phyloP scores from a whole-genome alignment of 768 basidiomycete species.

The Suillus bovinus region DNA sequence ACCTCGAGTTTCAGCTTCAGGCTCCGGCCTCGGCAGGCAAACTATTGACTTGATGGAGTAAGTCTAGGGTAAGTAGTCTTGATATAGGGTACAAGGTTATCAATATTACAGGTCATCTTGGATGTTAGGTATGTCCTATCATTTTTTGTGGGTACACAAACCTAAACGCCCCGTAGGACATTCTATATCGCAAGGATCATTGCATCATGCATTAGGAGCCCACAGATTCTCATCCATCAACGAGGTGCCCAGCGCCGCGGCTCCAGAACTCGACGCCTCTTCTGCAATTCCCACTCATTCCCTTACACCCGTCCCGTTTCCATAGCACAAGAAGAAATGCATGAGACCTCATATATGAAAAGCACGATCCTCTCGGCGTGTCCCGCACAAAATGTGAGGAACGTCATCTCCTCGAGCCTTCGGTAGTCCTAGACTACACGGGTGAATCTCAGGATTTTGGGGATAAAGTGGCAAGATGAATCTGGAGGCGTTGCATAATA shows the following conservation, averaged over 20 bases:
- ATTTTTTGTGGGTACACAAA: background rate
- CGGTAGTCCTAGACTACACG: conserved; percentile 27
- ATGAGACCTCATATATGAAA: conserved; percentile 23
- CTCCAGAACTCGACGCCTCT: too few relatives aligned
- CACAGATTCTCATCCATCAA: too few relatives aligned
- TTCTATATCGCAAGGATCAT: conserved; percentile 59
- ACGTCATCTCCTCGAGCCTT: conserved; percentile 26
- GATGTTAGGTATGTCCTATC: conserved; percentile 48
- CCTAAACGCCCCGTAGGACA: conserved; percentile 36
- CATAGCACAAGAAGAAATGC: conserved; percentile 18
- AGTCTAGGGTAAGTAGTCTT: too few relatives aligned
- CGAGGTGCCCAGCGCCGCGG: too few relatives aligned
- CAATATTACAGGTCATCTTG: conserved; percentile 65
- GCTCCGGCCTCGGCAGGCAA: too few relatives aligned
- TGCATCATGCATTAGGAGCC: too few relatives aligned
- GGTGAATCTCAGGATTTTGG: background rate
- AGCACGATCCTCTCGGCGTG: conserved; percentile 33
- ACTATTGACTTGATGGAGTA: too few relatives aligned
- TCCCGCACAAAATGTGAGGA: conserved; percentile 15
- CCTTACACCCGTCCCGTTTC: background rate
- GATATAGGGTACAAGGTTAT: too few relatives aligned
- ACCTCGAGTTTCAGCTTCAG: too few relatives aligned
- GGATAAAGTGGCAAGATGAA: too few relatives aligned
- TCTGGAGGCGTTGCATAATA: too few relatives aligned
- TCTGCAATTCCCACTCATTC: too few relatives aligned